A percentile compares a stretch with the other conserved stretches of the same genome.
Conservation (phyloP, 1,284 basidiomycete genomes). For the Sutorius eximius region DNA sequence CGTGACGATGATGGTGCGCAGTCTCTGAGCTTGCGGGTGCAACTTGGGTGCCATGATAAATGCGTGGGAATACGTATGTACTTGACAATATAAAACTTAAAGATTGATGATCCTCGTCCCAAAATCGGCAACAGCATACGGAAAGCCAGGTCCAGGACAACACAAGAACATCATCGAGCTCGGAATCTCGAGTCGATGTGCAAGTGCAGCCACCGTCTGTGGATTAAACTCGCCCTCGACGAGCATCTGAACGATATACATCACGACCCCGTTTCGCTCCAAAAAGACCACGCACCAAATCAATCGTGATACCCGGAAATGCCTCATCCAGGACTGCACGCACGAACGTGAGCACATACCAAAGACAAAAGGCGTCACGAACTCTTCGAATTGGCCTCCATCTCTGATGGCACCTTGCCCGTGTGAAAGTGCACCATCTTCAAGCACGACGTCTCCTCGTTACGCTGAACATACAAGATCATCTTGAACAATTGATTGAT, state of each 20-base stretch:
- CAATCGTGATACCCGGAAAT: constrained; percentile 61
- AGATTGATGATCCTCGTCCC: constrained; percentile 28
- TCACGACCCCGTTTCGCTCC: background rate
- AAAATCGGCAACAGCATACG: constrained; percentile 30
- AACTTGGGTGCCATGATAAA: constrained; percentile 32
- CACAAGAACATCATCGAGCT: constrained; percentile 38
- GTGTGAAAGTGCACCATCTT: constrained; percentile 67
- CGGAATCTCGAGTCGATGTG: constrained; percentile 30
- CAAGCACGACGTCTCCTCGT: constrained; percentile 66
- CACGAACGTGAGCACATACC: constrained; percentile 7
- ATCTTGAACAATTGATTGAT: constrained; percentile 63
- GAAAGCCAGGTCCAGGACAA: constrained; percentile 30
- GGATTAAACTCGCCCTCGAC: constrained; percentile 47
- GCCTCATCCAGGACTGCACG: constrained; percentile 56
- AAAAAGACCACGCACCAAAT: constrained; percentile 39
- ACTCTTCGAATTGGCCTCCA: constrained; percentile 66
- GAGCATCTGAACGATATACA: constrained; percentile 42
- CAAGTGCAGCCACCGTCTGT: constrained; percentile 28
- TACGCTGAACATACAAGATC: constrained; percentile 61
- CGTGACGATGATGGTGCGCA: constrained; percentile 60
- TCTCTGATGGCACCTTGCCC: constrained; percentile 51
- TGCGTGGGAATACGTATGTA: constrained; percentile 12
- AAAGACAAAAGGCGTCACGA: constrained; percentile 5
- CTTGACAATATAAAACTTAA: constrained; percentile 1
- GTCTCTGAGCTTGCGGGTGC: constrained; percentile 49